phyloP scores from a whole-genome alignment of 2,329 filamentous ascomycete species.

The Trichoderma sp. region DNA sequence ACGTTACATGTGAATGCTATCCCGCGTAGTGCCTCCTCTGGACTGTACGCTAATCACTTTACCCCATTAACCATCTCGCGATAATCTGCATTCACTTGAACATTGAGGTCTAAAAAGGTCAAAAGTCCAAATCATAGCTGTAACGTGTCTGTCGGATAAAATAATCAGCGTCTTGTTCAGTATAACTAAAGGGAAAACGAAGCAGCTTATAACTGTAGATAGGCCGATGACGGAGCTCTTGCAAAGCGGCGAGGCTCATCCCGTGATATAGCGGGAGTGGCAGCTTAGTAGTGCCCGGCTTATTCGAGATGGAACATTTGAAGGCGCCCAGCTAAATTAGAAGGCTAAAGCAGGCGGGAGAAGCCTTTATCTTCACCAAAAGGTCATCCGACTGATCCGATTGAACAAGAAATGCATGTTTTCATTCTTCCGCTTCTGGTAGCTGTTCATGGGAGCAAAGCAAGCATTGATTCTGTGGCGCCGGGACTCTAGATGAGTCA shows the following conservation, averaged over 20 bases:
- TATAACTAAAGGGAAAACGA: too few species aligned
- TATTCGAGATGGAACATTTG: not conserved
- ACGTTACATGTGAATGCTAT: slow-evolving; percentile 10
- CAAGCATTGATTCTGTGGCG: not conserved
- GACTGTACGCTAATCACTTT: not conserved
- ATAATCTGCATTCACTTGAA: not conserved
- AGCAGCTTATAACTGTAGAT: not conserved
- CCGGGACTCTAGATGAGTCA: not conserved
- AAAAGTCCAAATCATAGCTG: not conserved
- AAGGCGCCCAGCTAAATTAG: not conserved
- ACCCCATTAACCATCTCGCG: not conserved
- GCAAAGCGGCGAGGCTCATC: not conserved
- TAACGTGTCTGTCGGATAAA: not conserved
- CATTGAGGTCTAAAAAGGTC: not conserved
- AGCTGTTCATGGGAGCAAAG: not conserved
- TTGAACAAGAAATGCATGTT: not conserved
- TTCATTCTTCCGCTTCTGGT: not conserved
- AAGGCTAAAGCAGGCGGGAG: not conserved
- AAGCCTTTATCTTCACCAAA: not conserved
- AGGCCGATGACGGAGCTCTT: not conserved
- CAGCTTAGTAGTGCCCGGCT: not conserved
- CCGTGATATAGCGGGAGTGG: not conserved
- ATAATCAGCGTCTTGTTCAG: not conserved
- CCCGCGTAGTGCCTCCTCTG: not conserved
- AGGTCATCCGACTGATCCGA: slow-evolving; percentile 5